Conservation (phyloP, 2,329 filamentous ascomycete species). For the Chaetomium olivaceum region DNA sequence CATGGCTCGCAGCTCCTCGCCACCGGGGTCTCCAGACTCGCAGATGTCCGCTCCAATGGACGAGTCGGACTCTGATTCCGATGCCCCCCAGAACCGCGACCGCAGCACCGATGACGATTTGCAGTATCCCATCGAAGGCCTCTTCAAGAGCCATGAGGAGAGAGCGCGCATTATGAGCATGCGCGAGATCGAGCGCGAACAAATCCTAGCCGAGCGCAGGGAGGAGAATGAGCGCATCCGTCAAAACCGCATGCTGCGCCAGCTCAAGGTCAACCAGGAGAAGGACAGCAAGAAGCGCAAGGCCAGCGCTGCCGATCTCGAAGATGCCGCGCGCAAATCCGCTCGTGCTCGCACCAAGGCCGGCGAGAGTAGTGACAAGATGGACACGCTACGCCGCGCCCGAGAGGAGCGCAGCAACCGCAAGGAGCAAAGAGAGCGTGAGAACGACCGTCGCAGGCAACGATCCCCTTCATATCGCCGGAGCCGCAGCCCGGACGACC, state of each 20-base stretch:
- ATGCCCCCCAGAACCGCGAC: conserved; percentile 51
- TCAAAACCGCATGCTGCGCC: conserved; percentile 79
- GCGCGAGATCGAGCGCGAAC: conserved; percentile 88
- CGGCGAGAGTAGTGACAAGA: conserved; percentile 68
- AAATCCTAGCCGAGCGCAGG: conserved; percentile 83
- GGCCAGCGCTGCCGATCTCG: conserved; percentile 73
- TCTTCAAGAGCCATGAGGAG: conserved; percentile 73
- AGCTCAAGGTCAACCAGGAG: conserved; percentile 68
- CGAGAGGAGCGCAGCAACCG: conserved; percentile 66
- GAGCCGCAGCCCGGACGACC: conserved; percentile 60
- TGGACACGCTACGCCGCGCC: conserved; percentile 67
- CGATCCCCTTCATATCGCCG: conserved; percentile 44
- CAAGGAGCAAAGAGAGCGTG: conserved; percentile 62
- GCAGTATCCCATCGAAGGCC: conserved; percentile 83
- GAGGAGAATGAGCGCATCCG: conserved; percentile 78
- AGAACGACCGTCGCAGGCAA: conserved; percentile 59
- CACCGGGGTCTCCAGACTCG: conserved; percentile 69
- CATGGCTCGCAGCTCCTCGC: conserved; percentile 59
- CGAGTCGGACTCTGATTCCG: conserved; percentile 78
- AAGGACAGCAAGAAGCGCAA: conserved; percentile 74
- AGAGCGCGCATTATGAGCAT: conserved; percentile 79
- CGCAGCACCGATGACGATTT: conserved; percentile 56
- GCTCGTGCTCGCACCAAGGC: conserved; percentile 69
- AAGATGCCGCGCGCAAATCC: conserved; percentile 74
- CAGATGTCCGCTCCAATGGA: conserved; percentile 86